Evolutionary conservation across 805 yeast genomes (phyloP), one percentile per base, ranked within the genome.

Genomic region (Sugiyamaella qingdaonensis): DNA sequence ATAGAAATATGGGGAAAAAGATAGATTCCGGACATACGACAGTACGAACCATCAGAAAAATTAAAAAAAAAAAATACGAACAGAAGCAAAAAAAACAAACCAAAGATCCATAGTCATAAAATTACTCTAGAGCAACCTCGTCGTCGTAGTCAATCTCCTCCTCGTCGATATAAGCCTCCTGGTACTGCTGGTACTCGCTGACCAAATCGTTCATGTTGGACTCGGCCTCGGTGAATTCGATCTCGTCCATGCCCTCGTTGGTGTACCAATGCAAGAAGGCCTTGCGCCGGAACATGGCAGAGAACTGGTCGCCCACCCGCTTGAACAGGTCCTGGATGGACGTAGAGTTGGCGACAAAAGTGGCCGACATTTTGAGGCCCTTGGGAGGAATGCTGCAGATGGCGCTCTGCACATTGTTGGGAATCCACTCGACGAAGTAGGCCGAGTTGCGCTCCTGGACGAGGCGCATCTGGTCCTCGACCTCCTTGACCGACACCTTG

Each of bases 231-330:
- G 89, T 81, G 72, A 90, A 90, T 75, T 90, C 97, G 78, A 84
- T 79, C 74, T 86, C 95, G 67, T 90, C 97, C 97, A 90, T 90
- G 76, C 97, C 97, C 73, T 90, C 97, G 62, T 85, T 80, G 9
- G 94, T 87, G 74, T 88, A 90, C 97, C 97, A 90, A 73, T 90
- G 96, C 74, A 90, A 84, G 82, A 90, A 90, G 59, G 97, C 97
- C 72, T 85, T 86, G 76, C 94, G 88, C 70, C 88, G 81, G 74
- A 86, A 90, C 97, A 90, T 90, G 56, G 90, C 91, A 62, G 85
- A 78, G 74, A 90, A 90, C 74, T 90, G 96, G 64, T 80, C 88
- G 59, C 92, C 92, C 53, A 88, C 86, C 74, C 97, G 85, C 73
- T 84, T 82, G 75, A 90, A 90, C 65, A 90, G 76, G 71, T 89